Evolutionary conservation across 1,284 basidiomycete species (phyloP).

Genomic region (Cutaneotrichosporon sp.): DNA sequence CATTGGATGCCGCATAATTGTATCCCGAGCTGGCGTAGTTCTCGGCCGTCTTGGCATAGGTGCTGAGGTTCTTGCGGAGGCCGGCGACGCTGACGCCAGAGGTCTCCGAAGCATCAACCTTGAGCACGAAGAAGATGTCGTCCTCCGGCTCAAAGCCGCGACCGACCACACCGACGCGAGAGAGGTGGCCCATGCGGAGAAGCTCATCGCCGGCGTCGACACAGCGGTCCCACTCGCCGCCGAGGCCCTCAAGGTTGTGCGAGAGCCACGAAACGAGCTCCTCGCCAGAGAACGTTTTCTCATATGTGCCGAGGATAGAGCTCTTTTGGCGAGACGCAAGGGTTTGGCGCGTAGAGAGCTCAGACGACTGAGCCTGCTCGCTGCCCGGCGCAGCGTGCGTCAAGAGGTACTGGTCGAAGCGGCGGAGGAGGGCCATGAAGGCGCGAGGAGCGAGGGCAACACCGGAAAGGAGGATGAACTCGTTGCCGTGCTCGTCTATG

Average conservation of each 20-base stretch:
- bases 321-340: conserved; percentile 65
- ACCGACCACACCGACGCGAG: conserved; percentile 63
- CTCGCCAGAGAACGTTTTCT: conserved; percentile 77
- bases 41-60: conserved; percentile 10
- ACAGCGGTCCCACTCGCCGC: conserved; percentile 69
- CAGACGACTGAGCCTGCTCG: conserved; percentile 16
- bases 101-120: conserved; percentile 27
- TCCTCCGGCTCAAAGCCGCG: conserved; percentile 48
- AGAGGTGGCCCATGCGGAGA: conserved; percentile 69
- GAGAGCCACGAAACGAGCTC: conserved; percentile 74
- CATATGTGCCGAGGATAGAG: conserved; percentile 82
- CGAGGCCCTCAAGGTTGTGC: conserved; percentile 66
- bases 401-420: conserved; percentile 51
- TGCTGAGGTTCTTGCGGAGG: conserved; percentile 7
- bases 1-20: conserved; percentile 14
- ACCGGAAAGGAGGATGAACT: conserved; percentile 70
- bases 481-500: conserved; percentile 11
- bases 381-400: conserved; percentile 44
- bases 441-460: conserved; percentile 64
- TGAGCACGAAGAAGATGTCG: conserved; percentile 49
- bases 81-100: conserved; percentile 12
- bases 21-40: conserved; percentile 3
- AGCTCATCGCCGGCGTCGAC: conserved; percentile 75
- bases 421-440: conserved; percentile 66
- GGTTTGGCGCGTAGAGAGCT: conserved; percentile 57